A percentile compares a stretch with the other conserved stretches of the same genome.
These are phyloP conservation scores for Podila epicladia DNA, from an alignment of 192 early-diverging fungal species.

Conservation along the genomic window DNA sequence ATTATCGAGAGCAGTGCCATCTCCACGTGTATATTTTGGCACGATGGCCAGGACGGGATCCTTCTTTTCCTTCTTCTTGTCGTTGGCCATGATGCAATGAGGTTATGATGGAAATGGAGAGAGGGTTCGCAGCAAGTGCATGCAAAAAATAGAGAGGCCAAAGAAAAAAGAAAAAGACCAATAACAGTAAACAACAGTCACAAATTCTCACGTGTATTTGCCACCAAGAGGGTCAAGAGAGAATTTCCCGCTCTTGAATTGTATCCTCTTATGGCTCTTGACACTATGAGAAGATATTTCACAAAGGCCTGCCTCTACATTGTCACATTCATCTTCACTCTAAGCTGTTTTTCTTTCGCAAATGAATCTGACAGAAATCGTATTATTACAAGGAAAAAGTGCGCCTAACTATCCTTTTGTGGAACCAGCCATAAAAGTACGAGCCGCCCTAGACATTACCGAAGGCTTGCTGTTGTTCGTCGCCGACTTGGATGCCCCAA, in stretches of 20 bases:
- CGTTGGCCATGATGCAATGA: neutral
- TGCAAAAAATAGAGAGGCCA: neutral
- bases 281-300: too few relatives aligned
- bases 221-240: neutral
- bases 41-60: constrained; percentile 53
- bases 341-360: too few relatives aligned
- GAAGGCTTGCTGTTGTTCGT: neutral
- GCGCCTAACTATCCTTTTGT: too few relatives aligned
- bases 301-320: too few relatives aligned
- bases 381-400: too few relatives aligned
- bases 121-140: neutral
- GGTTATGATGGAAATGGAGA: neutral
- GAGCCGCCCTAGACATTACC: constrained; percentile 30
- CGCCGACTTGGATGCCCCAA: neutral
- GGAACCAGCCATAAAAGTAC: constrained; percentile 27
- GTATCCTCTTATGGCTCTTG: too few relatives aligned
- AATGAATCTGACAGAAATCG: too few relatives aligned
- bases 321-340: too few relatives aligned
- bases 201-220: neutral
- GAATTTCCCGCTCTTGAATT: too few relatives aligned
- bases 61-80: constrained; percentile 38
- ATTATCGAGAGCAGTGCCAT: constrained; percentile 31
- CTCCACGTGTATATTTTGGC: constrained; percentile 50
- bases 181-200: neutral
- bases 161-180: neutral